These are phyloP conservation scores for Podila epigama DNA, from an alignment of 192 early-diverging fungal species.

Conservation along the genomic window DNA sequence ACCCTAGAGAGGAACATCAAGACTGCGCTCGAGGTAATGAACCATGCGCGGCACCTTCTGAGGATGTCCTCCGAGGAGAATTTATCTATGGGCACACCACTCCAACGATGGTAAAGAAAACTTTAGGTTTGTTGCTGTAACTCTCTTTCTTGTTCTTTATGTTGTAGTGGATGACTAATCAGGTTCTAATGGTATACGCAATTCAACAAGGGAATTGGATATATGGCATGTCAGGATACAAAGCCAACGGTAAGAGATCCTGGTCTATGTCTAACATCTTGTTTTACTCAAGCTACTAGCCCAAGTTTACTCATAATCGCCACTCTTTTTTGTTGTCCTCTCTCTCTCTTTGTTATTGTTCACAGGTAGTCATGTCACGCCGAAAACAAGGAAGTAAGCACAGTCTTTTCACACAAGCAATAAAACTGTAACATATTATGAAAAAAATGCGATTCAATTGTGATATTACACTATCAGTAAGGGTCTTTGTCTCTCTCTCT, in stretches of 20 bases:
- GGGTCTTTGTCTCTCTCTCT: background rate
- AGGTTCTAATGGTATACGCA: background rate
- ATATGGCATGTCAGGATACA: conserved; percentile 22
- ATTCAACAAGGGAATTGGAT: conserved; percentile 9
- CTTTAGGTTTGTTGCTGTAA: background rate
- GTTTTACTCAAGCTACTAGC: too few relatives aligned
- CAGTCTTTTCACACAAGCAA: conserved; percentile 13
- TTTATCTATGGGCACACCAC: conserved; percentile 79
- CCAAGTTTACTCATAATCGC: too few relatives aligned
- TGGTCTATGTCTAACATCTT: too few relatives aligned
- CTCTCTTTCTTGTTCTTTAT: too few relatives aligned
- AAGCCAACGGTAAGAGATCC: conserved; percentile 39
- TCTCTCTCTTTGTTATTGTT: too few relatives aligned
- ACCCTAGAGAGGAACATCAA: background rate
- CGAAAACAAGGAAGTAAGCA: background rate
- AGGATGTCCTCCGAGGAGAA: too few relatives aligned
- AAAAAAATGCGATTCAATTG: background rate
- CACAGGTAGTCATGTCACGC: conserved; percentile 28
- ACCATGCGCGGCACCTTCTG: background rate
- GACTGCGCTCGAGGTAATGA: background rate
- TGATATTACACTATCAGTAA: background rate
- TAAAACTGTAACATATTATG: conserved; percentile 5
- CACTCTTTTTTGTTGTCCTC: too few relatives aligned
- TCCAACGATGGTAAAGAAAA: conserved; percentile 66
- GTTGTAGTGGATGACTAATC: background rate